A percentile compares a stretch with the other conserved stretches of the same genome.
phyloP scores from a whole-genome alignment of 1,139 yeast genomes.

The Taphrina pruni region DNA sequence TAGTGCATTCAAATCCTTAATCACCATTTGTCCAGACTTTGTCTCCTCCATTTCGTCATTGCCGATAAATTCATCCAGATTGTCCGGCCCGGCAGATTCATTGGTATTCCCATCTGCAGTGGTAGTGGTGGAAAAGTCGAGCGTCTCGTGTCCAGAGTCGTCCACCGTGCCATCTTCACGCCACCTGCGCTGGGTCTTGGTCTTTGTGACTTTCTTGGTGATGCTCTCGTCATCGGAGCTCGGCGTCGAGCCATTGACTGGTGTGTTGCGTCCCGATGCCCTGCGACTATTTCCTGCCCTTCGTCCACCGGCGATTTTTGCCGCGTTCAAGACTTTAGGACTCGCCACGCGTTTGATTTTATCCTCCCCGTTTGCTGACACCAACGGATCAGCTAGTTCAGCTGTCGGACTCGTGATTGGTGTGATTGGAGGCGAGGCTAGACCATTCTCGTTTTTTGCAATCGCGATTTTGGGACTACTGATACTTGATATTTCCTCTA shows the following conservation, averaged over 20 bases:
- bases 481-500: constrained; percentile 44
- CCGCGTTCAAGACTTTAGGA: constrained; percentile 21
- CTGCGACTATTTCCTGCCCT: constrained; percentile 29
- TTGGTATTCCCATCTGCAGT: constrained; percentile 51
- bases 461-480: not conserved
- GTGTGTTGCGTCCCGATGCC: constrained; percentile 25
- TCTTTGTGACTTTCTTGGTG: constrained; percentile 36
- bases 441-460: not conserved
- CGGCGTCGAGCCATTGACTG: constrained; percentile 23
- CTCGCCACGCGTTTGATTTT: not conserved
- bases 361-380: not conserved
- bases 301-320: constrained; percentile 29
- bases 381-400: constrained; percentile 13
- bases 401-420: constrained; percentile 4
- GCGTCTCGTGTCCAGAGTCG: constrained; percentile 52
- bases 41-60: constrained; percentile 58
- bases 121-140: constrained; percentile 42
- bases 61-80: constrained; percentile 46
- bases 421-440: constrained; percentile 18
- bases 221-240: constrained; percentile 25
- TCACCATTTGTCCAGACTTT: constrained; percentile 59
- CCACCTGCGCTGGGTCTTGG: constrained; percentile 57
- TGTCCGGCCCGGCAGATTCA: constrained; percentile 49
- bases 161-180: constrained; percentile 57
- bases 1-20: constrained; percentile 56